A percentile compares a stretch with the other conserved stretches of the same genome.
These are phyloP conservation scores for Pisolithus marmoratus DNA, from an alignment of 768 basidiomycete species.

Conservation along the genomic window DNA sequence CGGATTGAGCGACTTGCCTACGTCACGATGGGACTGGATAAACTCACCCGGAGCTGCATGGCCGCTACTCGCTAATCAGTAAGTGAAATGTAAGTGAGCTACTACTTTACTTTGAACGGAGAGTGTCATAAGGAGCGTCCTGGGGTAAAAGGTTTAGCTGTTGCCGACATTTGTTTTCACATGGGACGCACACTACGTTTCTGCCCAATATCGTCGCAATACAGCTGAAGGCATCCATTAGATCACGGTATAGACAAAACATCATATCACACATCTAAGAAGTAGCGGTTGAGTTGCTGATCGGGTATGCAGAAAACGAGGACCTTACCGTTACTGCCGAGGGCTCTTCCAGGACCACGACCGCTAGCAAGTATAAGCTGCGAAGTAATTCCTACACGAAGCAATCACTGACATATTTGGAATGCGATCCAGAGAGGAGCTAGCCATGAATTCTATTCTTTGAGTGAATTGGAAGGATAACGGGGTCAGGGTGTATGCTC, in stretches of 20 bases:
- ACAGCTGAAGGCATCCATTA: slow-evolving; percentile 1
- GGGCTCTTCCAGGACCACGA: not conserved
- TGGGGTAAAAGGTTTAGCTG: not conserved
- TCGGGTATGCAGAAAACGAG: not conserved
- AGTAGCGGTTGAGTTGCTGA: not conserved
- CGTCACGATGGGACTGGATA: not conserved
- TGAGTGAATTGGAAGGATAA: not conserved
- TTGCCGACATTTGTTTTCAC: not conserved
- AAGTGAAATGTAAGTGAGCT: not conserved
- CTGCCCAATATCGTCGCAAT: slow-evolving; percentile 2
- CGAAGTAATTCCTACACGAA: not conserved
- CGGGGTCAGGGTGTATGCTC: not conserved
- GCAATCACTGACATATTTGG: slow-evolving; percentile 2
- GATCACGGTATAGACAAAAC: not conserved
- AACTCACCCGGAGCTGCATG: slow-evolving; percentile 4
- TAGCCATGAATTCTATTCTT: slow-evolving; percentile 5
- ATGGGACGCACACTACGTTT: slow-evolving; percentile 3
- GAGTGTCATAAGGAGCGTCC: slow-evolving; percentile 8
- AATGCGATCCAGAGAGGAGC: slow-evolving; percentile 2
- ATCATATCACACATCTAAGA: not conserved
- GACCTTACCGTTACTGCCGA: slow-evolving; percentile 2
- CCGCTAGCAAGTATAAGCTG: not conserved
- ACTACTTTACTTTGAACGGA: slow-evolving; percentile 7
- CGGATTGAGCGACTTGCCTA: not conserved
- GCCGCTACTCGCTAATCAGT: not conserved